phyloP scores from a whole-genome alignment of 768 basidiomycete species.

The Lepiota venenata region DNA sequence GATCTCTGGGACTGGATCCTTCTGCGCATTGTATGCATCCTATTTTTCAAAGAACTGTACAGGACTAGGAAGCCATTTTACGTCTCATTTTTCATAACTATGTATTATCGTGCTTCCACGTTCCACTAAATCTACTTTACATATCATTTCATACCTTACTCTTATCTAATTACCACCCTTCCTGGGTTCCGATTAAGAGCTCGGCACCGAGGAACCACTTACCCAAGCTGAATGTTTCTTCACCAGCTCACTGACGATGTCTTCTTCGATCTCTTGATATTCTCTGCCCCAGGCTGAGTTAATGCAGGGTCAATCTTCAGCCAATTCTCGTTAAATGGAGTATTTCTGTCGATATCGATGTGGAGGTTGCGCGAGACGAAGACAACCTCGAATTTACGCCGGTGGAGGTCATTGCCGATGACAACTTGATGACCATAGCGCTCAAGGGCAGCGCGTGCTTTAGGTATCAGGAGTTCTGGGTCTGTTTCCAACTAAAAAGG shows the following conservation, averaged over 20 bases:
- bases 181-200: background rate
- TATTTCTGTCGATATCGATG: slow-evolving; percentile 17
- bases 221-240: slow-evolving; percentile 75
- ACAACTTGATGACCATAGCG: slow-evolving; percentile 98
- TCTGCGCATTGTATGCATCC: background rate
- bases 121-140: slow-evolving; percentile 11
- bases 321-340: slow-evolving; percentile 55
- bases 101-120: slow-evolving; percentile 1
- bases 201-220: slow-evolving; percentile 11
- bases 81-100: too few relatives aligned
- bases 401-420: slow-evolving; percentile 93
- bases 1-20: too few relatives aligned
- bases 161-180: background rate
- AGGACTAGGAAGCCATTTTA: too few relatives aligned
- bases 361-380: slow-evolving; percentile 64
- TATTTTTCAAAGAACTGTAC: too few relatives aligned
- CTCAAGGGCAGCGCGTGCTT: slow-evolving; percentile 82
- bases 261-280: slow-evolving; percentile 86
- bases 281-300: slow-evolving; percentile 28
- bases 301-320: slow-evolving; percentile 51
- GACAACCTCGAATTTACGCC: slow-evolving; percentile 88
- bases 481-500: slow-evolving; percentile 87
- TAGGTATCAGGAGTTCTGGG: slow-evolving; percentile 76
- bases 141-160: background rate
- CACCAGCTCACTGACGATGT: slow-evolving; percentile 78